Evolutionary conservation across 2,329 filamentous ascomycete species (phyloP).

Genomic region (Ophiostoma ulmi): DNA sequence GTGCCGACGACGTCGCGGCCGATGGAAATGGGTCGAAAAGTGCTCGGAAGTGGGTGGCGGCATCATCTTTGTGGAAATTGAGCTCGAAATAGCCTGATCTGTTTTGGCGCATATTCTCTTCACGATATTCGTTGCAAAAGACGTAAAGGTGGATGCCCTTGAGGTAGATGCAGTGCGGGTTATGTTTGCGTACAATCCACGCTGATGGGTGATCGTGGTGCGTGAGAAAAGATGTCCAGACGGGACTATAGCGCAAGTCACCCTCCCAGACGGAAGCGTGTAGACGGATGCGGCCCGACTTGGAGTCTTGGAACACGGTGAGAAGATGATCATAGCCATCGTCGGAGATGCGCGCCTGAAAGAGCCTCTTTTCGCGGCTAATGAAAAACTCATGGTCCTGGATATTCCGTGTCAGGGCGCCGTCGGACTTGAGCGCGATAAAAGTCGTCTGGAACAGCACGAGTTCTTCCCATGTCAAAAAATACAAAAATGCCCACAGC

Average conservation of each 20-base stretch:
- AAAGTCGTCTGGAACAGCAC: slow-evolving; percentile 57
- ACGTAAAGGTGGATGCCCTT: slow-evolving; percentile 54
- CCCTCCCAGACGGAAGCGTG: slow-evolving; percentile 54
- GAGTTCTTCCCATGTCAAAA: slow-evolving; percentile 60
- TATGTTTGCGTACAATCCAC: slow-evolving; percentile 49
- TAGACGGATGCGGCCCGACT: slow-evolving; percentile 47
- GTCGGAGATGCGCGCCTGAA: slow-evolving; percentile 51
- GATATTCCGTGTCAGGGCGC: slow-evolving; percentile 42
- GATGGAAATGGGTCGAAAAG: slow-evolving; percentile 35
- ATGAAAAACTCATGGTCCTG: slow-evolving; percentile 44
- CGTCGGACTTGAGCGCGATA: slow-evolving; percentile 51
- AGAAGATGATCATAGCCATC: slow-evolving; percentile 51
- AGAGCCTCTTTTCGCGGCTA: slow-evolving; percentile 46
- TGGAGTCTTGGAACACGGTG: slow-evolving; percentile 48
- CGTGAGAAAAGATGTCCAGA: slow-evolving; percentile 61
- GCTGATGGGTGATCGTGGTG: slow-evolving; percentile 33
- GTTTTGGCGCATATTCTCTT: slow-evolving; percentile 48
- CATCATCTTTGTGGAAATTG: slow-evolving; percentile 43
- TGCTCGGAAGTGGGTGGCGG: slow-evolving; percentile 39
- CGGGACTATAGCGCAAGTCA: slow-evolving; percentile 49
- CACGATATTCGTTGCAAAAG: slow-evolving; percentile 53
- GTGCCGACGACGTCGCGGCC: neutral
- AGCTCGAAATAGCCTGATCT: slow-evolving; percentile 48
- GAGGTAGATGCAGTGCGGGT: slow-evolving; percentile 45
- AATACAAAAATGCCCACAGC: slow-evolving; percentile 52